Evolutionary conservation across 2,329 filamentous ascomycete species (phyloP).

Genomic region (Fragosphaeria purpurea): DNA sequence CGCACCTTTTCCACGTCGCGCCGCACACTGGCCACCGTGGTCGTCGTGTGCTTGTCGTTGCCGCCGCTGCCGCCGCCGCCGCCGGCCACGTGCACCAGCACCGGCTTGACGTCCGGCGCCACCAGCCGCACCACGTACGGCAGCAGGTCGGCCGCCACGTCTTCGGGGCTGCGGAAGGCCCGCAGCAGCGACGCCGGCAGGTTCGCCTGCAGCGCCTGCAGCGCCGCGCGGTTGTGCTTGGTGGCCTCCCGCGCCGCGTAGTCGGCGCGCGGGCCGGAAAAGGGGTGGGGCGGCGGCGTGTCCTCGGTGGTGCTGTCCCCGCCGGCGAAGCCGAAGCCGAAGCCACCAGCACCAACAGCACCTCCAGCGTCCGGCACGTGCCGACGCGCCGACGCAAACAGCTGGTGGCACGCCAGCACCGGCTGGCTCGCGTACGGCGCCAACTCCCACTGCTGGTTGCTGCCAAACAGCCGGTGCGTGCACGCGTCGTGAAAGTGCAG

Average conservation of each 20-base stretch:
- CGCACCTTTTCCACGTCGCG: slow-evolving; percentile 77
- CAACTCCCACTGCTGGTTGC: slow-evolving; percentile 91
- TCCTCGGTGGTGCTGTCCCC: no score
- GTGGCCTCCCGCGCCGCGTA: slow-evolving; percentile 71
- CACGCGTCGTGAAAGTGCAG: slow-evolving; percentile 84
- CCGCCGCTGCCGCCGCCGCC: slow-evolving; percentile 52
- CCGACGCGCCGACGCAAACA: slow-evolving; percentile 68
- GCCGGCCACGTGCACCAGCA: slow-evolving; percentile 60
- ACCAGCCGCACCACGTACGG: slow-evolving; percentile 79
- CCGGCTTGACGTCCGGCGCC: slow-evolving; percentile 81
- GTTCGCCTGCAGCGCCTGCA: slow-evolving; percentile 63
- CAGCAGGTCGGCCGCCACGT: slow-evolving; percentile 70
- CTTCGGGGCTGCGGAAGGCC: slow-evolving; percentile 68
- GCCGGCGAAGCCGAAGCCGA: slow-evolving; percentile 9
- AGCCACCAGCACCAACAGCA: slow-evolving; percentile 34
- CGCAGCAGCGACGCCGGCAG: slow-evolving; percentile 63
- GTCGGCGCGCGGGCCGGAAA: slow-evolving; percentile 72
- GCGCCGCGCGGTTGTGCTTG: slow-evolving; percentile 65
- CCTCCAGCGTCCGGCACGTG: slow-evolving; percentile 35
- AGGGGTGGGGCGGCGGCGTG: slow-evolving; percentile 48
- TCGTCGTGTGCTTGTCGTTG: slow-evolving; percentile 53
- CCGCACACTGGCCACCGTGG: slow-evolving; percentile 61
- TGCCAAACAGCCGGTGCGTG: slow-evolving; percentile 66
- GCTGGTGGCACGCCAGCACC: slow-evolving; percentile 77
- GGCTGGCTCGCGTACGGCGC: slow-evolving; percentile 78